phyloP scores from a whole-genome alignment of 2,329 filamentous ascomycete species.

The Hypoxylon sp. region DNA sequence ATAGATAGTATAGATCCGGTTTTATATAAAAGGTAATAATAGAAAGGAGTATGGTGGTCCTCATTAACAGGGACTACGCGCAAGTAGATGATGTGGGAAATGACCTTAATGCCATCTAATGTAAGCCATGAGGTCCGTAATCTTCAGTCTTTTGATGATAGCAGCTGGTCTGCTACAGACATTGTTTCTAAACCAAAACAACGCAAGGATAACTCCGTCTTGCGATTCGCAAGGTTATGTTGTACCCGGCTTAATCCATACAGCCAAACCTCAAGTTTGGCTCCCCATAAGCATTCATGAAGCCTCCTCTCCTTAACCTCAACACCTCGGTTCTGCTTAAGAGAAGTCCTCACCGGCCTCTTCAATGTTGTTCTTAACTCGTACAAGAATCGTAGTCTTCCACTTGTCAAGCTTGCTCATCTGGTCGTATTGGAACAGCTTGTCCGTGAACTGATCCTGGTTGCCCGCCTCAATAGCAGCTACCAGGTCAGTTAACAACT shows the following conservation, averaged over 20 bases:
- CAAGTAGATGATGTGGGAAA: conserved; percentile 12
- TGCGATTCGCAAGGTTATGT: conserved; percentile 21
- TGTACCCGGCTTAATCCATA: conserved; percentile 12
- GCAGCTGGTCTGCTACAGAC: conserved; percentile 14
- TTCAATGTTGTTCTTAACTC: conserved; percentile 88
- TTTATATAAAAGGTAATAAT: conserved; percentile 14
- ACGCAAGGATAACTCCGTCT: conserved; percentile 15
- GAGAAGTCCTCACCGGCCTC: conserved; percentile 56
- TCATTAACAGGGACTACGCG: conserved; percentile 5
- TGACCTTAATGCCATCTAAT: conserved; percentile 25
- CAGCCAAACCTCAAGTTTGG: conserved; percentile 24
- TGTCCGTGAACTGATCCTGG: conserved; percentile 86
- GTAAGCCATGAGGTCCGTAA: conserved; percentile 11
- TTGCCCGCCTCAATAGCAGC: conserved; percentile 83
- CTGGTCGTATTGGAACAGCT: conserved; percentile 90
- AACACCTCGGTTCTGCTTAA: conserved; percentile 33
- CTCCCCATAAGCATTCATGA: conserved; percentile 8
- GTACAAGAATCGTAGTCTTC: conserved; percentile 90
- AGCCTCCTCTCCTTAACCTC: conserved; percentile 30
- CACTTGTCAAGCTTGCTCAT: conserved; percentile 95
- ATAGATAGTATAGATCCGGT: conserved; percentile 15
- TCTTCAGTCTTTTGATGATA: conserved; percentile 22
- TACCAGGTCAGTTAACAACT: conserved; percentile 82
- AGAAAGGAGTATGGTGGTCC: neutral
- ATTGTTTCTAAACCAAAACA: conserved; percentile 31